These are phyloP conservation scores for Nakaseomyces sp. DNA, from an alignment of 1,139 yeast genomes.

Conservation along the genomic window DNA sequence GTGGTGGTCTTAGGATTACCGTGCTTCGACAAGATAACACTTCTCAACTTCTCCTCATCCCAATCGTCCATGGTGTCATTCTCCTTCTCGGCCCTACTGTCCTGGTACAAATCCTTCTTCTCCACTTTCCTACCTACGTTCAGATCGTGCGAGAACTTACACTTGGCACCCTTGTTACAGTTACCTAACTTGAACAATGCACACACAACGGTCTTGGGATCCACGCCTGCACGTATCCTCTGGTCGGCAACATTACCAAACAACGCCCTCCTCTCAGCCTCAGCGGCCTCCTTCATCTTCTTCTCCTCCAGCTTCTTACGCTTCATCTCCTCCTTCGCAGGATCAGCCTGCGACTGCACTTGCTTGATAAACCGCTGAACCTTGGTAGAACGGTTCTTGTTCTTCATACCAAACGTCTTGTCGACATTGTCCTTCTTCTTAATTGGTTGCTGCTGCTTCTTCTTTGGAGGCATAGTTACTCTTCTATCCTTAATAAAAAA, in stretches of 20 bases:
- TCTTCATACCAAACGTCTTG: constrained; percentile 90
- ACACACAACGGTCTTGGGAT: constrained; percentile 90
- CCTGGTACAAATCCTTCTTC: constrained; percentile 89
- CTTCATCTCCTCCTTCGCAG: constrained; percentile 68
- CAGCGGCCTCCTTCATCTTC: constrained; percentile 84
- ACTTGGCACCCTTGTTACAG: constrained; percentile 82
- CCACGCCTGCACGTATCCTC: constrained; percentile 94
- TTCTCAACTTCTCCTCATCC: constrained; percentile 92
- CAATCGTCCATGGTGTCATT: constrained; percentile 90
- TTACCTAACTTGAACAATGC: constrained; percentile 82
- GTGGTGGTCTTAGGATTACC: constrained; percentile 94
- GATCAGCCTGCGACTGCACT: constrained; percentile 61
- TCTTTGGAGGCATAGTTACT: constrained; percentile 59
- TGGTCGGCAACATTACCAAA: constrained; percentile 64
- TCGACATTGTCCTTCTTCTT: constrained; percentile 77
- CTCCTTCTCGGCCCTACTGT: constrained; percentile 66
- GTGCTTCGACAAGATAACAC: constrained; percentile 81
- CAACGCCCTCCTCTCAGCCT: constrained; percentile 74
- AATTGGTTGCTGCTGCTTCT: constrained; percentile 53
- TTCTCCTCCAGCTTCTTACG: constrained; percentile 75
- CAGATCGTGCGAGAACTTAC: constrained; percentile 91
- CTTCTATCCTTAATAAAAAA: no score
- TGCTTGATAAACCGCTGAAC: constrained; percentile 83
- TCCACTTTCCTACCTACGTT: constrained; percentile 78
- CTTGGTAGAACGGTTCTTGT: constrained; percentile 84